Evolutionary conservation across 345 rosid species (phyloP).

Genomic region (Conringia planisiliqua): DNA sequence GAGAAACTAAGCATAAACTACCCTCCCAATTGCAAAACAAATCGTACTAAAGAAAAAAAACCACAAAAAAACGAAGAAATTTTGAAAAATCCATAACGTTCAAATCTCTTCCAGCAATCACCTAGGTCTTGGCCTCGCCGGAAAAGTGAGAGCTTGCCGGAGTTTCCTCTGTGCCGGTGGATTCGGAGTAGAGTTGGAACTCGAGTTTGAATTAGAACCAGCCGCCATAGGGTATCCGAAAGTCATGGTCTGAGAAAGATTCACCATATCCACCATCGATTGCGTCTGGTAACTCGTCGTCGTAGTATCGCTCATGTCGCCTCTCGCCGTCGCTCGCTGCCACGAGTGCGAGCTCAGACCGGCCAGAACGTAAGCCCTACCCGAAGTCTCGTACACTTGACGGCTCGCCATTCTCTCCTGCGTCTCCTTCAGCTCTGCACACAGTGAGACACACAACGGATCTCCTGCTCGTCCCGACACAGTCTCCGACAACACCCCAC

Average conservation of each 20-base stretch:
- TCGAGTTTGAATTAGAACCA: not conserved
- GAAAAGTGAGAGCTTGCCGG: slow-evolving; percentile 63
- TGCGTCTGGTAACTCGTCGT: slow-evolving; percentile 90
- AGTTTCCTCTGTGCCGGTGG: slow-evolving; percentile 56
- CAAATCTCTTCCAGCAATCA: slow-evolving; percentile 19
- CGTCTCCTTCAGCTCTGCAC: slow-evolving; percentile 88
- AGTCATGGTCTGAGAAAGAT: slow-evolving; percentile 76
- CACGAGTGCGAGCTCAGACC: slow-evolving; percentile 97
- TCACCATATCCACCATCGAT: slow-evolving; percentile 90
- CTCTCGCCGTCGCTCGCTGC: slow-evolving; percentile 97
- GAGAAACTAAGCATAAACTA: slow-evolving; percentile 13
- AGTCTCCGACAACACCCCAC: slow-evolving; percentile 48
- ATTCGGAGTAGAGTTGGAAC: not conserved
- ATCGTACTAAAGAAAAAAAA: not conserved
- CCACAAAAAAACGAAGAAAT: not conserved
- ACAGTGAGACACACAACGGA: slow-evolving; percentile 57
- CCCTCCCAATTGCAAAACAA: slow-evolving; percentile 28
- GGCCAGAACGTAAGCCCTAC: slow-evolving; percentile 88
- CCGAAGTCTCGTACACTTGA: slow-evolving; percentile 70
- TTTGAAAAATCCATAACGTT: not conserved
- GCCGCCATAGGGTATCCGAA: slow-evolving; percentile 36
- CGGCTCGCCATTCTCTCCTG: slow-evolving; percentile 93
- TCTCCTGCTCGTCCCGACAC: slow-evolving; percentile 64
- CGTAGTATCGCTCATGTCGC: slow-evolving; percentile 69
- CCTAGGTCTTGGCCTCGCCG: slow-evolving; percentile 61